phyloP scores from a whole-genome alignment of 2,329 filamentous ascomycete genomes.

The Claviceps maximensis region DNA sequence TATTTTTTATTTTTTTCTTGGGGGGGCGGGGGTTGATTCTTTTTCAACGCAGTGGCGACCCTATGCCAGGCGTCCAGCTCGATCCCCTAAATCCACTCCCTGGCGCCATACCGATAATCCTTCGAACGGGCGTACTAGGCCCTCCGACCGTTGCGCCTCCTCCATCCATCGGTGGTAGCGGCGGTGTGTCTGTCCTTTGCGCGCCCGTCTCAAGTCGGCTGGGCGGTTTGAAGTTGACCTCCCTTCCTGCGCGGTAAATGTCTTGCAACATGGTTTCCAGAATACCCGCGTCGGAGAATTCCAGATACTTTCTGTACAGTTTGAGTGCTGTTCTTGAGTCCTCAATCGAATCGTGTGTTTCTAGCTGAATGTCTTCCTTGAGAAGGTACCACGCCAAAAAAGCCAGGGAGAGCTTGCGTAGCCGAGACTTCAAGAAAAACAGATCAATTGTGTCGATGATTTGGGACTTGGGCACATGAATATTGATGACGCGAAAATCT shows the following conservation, averaged over 20 bases:
- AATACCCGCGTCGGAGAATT: conserved; percentile 77
- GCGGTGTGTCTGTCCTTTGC: conserved; percentile 40
- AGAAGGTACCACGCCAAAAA: conserved; percentile 87
- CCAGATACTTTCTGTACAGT: conserved; percentile 77
- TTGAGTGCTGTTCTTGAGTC: conserved; percentile 84
- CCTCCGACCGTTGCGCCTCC: conserved; percentile 13
- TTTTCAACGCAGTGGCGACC: conserved; percentile 21
- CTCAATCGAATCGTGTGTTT: conserved; percentile 89
- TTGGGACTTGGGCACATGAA: conserved; percentile 80
- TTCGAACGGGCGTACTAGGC: conserved; percentile 35
- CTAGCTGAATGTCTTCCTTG: conserved; percentile 85
- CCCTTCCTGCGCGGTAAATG: conserved; percentile 50
- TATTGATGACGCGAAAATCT: conserved; percentile 97
- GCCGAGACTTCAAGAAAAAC: conserved; percentile 69
- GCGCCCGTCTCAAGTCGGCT: conserved; percentile 31
- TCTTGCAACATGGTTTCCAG: conserved; percentile 74
- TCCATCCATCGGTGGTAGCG: conserved; percentile 24
- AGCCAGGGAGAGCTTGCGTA: conserved; percentile 78
- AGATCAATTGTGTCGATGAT: conserved; percentile 90
- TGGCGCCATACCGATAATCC: conserved; percentile 21
- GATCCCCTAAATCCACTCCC: conserved; percentile 24
- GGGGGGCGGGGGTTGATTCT: too few species aligned
- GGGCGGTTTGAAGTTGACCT: conserved; percentile 38
- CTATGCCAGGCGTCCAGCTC: conserved; percentile 34
- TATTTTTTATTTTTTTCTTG: neutral